These are phyloP conservation scores for Botrytis squamosa DNA, from an alignment of 2,329 filamentous ascomycete species.

Conservation along the genomic window DNA sequence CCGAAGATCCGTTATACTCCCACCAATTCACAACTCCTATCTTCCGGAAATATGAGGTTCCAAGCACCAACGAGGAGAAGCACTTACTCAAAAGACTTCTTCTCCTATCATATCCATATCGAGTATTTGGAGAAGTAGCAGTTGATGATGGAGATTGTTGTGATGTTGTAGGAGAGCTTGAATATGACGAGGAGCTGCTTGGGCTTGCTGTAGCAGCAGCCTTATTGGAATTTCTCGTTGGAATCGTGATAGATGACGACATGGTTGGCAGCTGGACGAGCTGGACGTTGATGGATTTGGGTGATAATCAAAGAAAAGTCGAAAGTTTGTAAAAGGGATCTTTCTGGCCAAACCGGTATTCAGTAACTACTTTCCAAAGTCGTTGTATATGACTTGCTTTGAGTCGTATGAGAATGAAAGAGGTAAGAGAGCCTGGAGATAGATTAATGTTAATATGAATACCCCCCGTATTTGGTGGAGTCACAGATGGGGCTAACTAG, in stretches of 20 bases:
- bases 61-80: slow-evolving; percentile 24
- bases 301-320: neutral
- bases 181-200: slow-evolving; percentile 57
- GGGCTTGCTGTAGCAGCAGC: slow-evolving; percentile 41
- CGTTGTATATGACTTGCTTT: neutral
- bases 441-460: neutral
- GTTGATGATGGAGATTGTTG: slow-evolving; percentile 45
- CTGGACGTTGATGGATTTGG: neutral
- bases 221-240: slow-evolving; percentile 48
- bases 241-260: slow-evolving; percentile 71
- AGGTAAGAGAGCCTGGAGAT: neutral
- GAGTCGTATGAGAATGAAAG: neutral
- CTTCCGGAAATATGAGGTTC: neutral
- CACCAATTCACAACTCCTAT: neutral
- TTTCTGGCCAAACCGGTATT: neutral
- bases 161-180: slow-evolving; percentile 54
- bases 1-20: slow-evolving; percentile 12
- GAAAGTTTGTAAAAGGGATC: neutral
- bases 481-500: neutral
- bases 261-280: slow-evolving; percentile 36
- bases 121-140: slow-evolving; percentile 41
- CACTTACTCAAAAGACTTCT: slow-evolving; percentile 61
- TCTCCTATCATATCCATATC: slow-evolving; percentile 53
- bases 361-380: neutral
- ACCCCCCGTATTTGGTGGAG: slow-evolving; percentile 10